A percentile compares a stretch with the other conserved stretches of the same genome.
phyloP scores from a whole-genome alignment of 2,329 filamentous ascomycete species.

The Didymella glomerata region DNA sequence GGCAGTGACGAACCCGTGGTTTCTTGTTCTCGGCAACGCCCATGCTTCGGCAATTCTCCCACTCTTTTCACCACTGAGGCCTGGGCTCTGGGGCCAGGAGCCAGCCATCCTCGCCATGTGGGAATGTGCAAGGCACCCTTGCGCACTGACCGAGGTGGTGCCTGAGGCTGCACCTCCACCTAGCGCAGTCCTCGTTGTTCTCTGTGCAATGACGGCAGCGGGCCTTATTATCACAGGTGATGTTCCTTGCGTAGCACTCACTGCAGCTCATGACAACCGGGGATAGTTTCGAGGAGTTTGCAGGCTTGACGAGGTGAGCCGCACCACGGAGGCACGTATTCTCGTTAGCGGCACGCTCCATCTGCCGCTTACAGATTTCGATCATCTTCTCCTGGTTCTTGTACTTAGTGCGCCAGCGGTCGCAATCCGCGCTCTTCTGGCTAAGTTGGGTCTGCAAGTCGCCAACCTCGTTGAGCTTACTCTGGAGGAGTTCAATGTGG shows the following conservation, averaged over 20 bases:
- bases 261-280: constrained; percentile 35
- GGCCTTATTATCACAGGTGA: constrained; percentile 34
- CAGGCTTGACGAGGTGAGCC: constrained; percentile 37
- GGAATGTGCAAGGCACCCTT: constrained; percentile 32
- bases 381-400: constrained; percentile 12
- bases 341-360: constrained; percentile 24
- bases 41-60: background rate
- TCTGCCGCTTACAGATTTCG: background rate
- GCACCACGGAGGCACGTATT: constrained; percentile 34
- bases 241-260: constrained; percentile 41
- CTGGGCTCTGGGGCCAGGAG: background rate
- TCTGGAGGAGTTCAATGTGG: constrained; percentile 15
- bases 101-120: constrained; percentile 25
- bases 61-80: constrained; percentile 9
- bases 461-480: constrained; percentile 13
- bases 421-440: constrained; percentile 32
- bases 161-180: constrained; percentile 42
- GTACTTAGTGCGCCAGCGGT: constrained; percentile 31
- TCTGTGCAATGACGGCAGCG: constrained; percentile 38
- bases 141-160: constrained; percentile 38
- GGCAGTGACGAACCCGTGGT: too few relatives aligned
- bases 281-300: constrained; percentile 28
- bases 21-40: too few relatives aligned
- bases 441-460: constrained; percentile 25
- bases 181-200: constrained; percentile 28